Percentiles rank a stretch among this genome's conserved stretches.
These are phyloP conservation scores for Hanseniaspora jakobsenii DNA, from an alignment of 805 yeast species.

Conservation along the genomic window DNA sequence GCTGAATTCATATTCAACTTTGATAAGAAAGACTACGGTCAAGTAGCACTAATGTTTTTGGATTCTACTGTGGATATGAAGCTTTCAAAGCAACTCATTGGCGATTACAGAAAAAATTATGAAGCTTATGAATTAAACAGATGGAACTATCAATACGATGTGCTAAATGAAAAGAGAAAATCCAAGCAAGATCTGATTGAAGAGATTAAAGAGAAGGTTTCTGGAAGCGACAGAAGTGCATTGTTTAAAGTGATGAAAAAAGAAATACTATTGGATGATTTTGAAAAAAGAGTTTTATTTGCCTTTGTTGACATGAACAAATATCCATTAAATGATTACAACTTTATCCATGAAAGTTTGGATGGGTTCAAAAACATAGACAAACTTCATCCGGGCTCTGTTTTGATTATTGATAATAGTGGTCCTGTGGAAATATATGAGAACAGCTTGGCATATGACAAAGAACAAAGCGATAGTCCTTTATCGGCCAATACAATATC, in stretches of 20 bases:
- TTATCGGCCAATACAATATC: not conserved
- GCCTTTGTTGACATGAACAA: conserved; percentile 42
- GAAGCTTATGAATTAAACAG: conserved; percentile 39
- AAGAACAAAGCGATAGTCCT: no score
- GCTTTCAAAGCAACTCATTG: conserved; percentile 17
- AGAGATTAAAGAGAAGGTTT: conserved; percentile 34
- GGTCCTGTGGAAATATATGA: not conserved
- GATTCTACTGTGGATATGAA: conserved; percentile 22
- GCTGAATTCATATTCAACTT: conserved; percentile 18
- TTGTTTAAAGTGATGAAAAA: conserved; percentile 35
- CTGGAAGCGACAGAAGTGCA: conserved; percentile 33
- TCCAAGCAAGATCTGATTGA: conserved; percentile 36
- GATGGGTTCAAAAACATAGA: conserved; percentile 14
- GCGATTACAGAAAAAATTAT: conserved; percentile 27
- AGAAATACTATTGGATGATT: conserved; percentile 35
- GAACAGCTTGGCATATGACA: not conserved
- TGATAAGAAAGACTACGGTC: conserved; percentile 19
- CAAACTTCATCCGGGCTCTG: conserved; percentile 15
- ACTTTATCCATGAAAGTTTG: conserved; percentile 9
- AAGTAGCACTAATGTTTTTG: conserved; percentile 21
- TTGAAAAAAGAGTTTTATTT: conserved; percentile 34
- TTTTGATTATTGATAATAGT: conserved; percentile 17
- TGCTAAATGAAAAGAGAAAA: conserved; percentile 29
- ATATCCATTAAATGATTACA: conserved; percentile 16
- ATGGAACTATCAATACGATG: conserved; percentile 31